Evolutionary conservation across 345 rosid genomes (phyloP).

Genomic region (Diplotaxis tenuifolia): DNA sequence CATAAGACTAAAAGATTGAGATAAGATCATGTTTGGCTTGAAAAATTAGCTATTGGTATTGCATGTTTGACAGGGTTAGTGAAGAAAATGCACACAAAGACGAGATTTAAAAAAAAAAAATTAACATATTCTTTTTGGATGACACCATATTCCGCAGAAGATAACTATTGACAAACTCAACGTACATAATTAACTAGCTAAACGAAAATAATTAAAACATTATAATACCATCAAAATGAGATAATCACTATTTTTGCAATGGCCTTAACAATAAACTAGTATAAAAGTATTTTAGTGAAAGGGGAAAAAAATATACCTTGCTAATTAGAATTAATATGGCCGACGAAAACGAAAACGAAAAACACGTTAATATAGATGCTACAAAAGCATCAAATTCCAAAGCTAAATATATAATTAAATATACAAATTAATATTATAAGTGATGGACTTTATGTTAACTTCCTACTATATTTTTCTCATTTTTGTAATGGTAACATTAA

Average conservation of each 20-base stretch:
- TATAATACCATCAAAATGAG: neutral
- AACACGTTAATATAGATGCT: neutral
- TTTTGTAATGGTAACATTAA: too few species aligned
- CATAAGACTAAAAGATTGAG: too few species aligned
- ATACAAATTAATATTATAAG: neutral
- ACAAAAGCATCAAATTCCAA: conserved; percentile 29
- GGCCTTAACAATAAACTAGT: neutral
- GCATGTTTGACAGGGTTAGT: conserved; percentile 22
- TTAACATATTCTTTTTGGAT: neutral
- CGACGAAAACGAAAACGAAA: neutral
- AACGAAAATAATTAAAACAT: neutral
- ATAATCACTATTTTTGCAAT: neutral
- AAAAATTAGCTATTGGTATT: neutral
- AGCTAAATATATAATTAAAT: neutral
- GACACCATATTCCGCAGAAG: neutral
- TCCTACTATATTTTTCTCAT: too few species aligned
- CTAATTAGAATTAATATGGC: neutral
- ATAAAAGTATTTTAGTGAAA: neutral
- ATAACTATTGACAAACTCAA: conserved; percentile 19
- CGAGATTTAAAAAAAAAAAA: neutral
- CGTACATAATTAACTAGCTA: neutral
- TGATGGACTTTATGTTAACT: neutral
- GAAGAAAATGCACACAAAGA: conserved; percentile 10
- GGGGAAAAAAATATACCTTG: neutral
- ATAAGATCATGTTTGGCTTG: neutral